Evolutionary conservation across 495 filamentous ascomycete genomes (phyloP).

Genomic region (Acidiella bohemica): DNA sequence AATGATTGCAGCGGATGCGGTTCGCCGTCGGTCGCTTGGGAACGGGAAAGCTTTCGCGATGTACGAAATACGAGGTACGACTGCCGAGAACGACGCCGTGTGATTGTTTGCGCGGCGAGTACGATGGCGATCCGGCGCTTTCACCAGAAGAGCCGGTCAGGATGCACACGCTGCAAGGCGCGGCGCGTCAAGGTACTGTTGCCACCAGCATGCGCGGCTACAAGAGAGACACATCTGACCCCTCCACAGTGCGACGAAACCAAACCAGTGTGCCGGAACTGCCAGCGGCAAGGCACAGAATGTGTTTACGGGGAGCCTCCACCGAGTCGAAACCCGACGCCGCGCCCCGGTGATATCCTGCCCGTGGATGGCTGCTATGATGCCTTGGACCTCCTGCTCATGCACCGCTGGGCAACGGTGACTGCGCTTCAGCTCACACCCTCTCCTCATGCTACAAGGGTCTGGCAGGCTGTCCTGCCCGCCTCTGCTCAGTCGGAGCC

Average conservation of each 20-base stretch:
- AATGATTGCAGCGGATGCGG: no score
- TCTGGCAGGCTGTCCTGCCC: slow-evolving; percentile 8
- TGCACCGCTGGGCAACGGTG: slow-evolving; percentile 12
- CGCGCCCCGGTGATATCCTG: background rate
- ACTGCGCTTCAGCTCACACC: slow-evolving; percentile 2
- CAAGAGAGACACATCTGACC: background rate
- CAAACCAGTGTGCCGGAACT: slow-evolving; percentile 1
- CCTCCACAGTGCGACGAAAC: slow-evolving; percentile 6
- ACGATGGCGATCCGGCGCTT: slow-evolving; percentile 10
- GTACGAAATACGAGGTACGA: no score
- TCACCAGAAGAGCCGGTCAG: slow-evolving; percentile 8
- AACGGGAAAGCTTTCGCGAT: no score
- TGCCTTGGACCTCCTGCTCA: slow-evolving; percentile 7
- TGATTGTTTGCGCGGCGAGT: no score
- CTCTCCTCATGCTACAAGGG: slow-evolving; percentile 1
- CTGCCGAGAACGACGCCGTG: no score
- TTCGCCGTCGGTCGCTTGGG: no score
- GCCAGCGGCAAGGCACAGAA: slow-evolving; percentile 2
- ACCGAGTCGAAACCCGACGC: background rate
- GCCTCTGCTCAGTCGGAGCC: slow-evolving; percentile 1
- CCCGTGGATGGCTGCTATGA: slow-evolving; percentile 1
- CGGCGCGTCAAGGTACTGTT: slow-evolving; percentile 7
- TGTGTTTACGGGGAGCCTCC: background rate
- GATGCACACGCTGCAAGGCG: slow-evolving; percentile 5
- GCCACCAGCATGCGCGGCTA: no score